These are phyloP conservation scores for Microbotryum lychnidis-dioicae DNA, from an alignment of 1,284 basidiomycete species.

Conservation along the genomic window DNA sequence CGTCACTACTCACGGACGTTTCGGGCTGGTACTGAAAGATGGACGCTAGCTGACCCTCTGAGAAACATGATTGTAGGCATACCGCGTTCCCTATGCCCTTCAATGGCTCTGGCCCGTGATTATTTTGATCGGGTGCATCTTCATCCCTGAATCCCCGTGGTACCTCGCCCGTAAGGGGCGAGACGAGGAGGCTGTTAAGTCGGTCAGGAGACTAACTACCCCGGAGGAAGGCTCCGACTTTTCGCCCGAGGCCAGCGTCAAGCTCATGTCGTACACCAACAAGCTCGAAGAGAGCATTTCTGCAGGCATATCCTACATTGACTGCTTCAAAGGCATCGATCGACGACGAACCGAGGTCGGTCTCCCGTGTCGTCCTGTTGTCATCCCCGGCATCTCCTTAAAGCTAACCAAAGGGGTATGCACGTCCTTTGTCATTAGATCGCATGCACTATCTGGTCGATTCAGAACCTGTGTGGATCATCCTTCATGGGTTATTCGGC, in stretches of 20 bases:
- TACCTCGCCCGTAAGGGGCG: conserved; percentile 46
- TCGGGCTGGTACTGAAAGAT: no score
- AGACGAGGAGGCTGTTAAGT: conserved; percentile 44
- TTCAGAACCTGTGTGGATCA: conserved; percentile 32
- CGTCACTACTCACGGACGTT: no score
- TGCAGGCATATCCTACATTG: conserved; percentile 41
- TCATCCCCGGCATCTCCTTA: neutral
- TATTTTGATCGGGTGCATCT: conserved; percentile 37
- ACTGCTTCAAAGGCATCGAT: conserved; percentile 46
- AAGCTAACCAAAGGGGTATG: neutral
- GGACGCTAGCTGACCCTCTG: no score
- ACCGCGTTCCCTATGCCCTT: conserved; percentile 42
- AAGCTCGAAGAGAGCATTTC: conserved; percentile 41
- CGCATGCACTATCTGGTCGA: conserved; percentile 26
- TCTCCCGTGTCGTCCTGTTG: conserved; percentile 4
- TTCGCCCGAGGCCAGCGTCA: conserved; percentile 32
- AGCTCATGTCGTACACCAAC: conserved; percentile 42
- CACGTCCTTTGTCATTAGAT: no score
- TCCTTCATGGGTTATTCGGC: conserved; percentile 29
- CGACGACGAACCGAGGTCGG: conserved; percentile 44
- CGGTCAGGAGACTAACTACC: conserved; percentile 40
- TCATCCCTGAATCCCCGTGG: conserved; percentile 43
- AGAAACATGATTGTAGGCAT: conserved; percentile 34
- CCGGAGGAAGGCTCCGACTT: conserved; percentile 39
- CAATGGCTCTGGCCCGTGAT: conserved; percentile 37